Evolutionary conservation across 2,329 filamentous ascomycete species (phyloP).

Genomic region (Pezicula rhizophila): DNA sequence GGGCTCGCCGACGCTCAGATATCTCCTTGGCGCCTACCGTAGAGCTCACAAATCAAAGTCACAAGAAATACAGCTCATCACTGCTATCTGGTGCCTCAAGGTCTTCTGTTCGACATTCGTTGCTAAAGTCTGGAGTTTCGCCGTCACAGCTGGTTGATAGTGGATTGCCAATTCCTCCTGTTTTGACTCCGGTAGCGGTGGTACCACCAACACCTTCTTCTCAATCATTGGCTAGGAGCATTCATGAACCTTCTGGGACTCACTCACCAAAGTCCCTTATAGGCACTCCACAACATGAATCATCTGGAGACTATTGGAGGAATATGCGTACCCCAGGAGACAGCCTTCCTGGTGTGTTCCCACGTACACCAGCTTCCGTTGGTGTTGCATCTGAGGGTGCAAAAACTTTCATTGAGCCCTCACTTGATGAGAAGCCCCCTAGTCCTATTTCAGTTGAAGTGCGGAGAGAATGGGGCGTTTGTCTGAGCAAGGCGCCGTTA

Average conservation of each 20-base stretch:
- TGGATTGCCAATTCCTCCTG: constrained; percentile 18
- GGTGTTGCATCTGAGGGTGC: too few species aligned
- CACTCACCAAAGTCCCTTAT: neutral
- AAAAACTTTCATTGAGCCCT: too few species aligned
- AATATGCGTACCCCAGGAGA: neutral
- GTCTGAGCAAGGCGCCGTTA: too few species aligned
- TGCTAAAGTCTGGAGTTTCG: constrained; percentile 19
- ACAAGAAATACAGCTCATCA: constrained; percentile 14
- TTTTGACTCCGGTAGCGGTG: constrained; percentile 10
- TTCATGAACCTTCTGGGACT: neutral
- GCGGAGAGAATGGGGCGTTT: too few species aligned
- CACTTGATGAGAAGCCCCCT: too few species aligned
- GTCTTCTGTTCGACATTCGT: constrained; percentile 18
- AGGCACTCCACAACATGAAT: neutral
- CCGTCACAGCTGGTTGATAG: constrained; percentile 14
- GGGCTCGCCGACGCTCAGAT: neutral
- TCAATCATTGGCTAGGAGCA: neutral
- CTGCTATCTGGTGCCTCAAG: constrained; percentile 19
- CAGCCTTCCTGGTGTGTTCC: neutral
- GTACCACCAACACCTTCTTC: neutral
- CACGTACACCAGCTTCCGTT: too few species aligned
- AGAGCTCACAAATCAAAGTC: constrained; percentile 1
- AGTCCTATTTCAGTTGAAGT: too few species aligned
- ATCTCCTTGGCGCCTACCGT: neutral
- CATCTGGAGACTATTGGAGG: neutral